Conservation (phyloP, 352 stramenopile genomes). For the Globisporangium splendens region DNA sequence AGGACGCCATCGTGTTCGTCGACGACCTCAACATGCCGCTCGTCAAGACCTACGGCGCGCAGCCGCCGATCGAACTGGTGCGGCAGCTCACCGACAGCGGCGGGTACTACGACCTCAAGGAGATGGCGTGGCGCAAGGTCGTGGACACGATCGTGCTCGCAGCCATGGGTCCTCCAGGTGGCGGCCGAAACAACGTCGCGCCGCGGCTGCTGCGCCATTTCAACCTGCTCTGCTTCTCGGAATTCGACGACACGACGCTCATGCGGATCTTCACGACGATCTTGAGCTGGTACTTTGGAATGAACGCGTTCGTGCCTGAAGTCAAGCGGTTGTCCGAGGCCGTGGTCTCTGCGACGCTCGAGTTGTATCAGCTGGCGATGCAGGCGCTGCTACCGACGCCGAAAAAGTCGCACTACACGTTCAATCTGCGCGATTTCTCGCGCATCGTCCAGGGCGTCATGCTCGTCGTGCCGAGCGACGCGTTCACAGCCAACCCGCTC, state of each 20-base stretch:
- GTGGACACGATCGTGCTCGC: conserved; percentile 89
- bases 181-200: conserved; percentile 88
- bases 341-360: conserved; percentile 89
- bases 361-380: conserved; percentile 88
- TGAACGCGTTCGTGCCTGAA: conserved; percentile 58
- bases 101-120: conserved; percentile 93
- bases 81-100: conserved; percentile 88
- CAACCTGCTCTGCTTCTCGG: conserved; percentile 91
- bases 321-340: conserved; percentile 69
- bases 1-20: conserved; percentile 88
- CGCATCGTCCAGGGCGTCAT: conserved; percentile 93
- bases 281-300: conserved; percentile 80
- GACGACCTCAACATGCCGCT: conserved; percentile 96
- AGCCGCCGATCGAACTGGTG: conserved; percentile 91
- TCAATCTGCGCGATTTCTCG: conserved; percentile 94
- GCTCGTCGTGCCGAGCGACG: conserved; percentile 79
- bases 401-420: conserved; percentile 95
- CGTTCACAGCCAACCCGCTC: conserved; percentile 77
- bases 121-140: conserved; percentile 91
- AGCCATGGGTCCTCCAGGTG: conserved; percentile 90
- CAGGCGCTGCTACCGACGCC: conserved; percentile 88
- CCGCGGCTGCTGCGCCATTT: conserved; percentile 91
- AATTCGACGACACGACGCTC: conserved; percentile 93
- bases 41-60: conserved; percentile 91
- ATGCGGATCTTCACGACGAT: conserved; percentile 93